Base-by-base conservation (phyloP, 2,329 filamentous ascomycete genomes). In the Passalora sequoiae region DNA sequence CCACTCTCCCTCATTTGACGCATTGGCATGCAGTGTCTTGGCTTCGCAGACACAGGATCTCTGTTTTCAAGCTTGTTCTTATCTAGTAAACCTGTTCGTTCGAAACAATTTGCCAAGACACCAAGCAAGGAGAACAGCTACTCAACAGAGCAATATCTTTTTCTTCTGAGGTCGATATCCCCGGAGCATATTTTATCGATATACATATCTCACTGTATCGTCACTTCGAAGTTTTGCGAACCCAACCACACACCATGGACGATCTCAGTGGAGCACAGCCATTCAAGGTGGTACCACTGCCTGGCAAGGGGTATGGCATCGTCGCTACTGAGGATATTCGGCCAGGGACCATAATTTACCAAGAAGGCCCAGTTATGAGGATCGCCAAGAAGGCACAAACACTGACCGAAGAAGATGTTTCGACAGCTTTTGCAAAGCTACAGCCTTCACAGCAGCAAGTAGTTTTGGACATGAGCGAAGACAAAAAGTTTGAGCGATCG, bases 261-360 rank as follows among this genome's bases (percentile, higher is more conserved):
- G 8, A 8, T 6, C 17, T n/a, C 3, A 6, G 3, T 6, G 12
- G 24, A 8, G 20, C 16, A 25, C 24, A 29, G 16, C 40, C 19
- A 2, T 33, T 44, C 20, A 20, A 30, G 9, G 27, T 44, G 21
- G 4, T 22, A 4, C 25, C 32, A 3, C 24, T 44, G n/a, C 31
- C 38, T 9, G 33, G 33, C 33, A 49, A 49, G 45, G 46, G 46
- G 21, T 36, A 33, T 21, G 41, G 41, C 8, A 13, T 38, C 38
- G 7, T 44, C 15, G 46, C 46, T 20, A 41, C 32, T 6, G n/a
- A 16, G 7, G 15, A 15, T n/a, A 49, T 49, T 19, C 13, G 25
- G 10, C 38, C 32, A 3, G 46, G 41, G 4, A 41, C 38, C 3
- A 9, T 49, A 3, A 44, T 49, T 28, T 28, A 40, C n/a, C 41